phyloP scores from a whole-genome alignment of 1,139 yeast genomes.

The Magnusiomyces magnusii region DNA sequence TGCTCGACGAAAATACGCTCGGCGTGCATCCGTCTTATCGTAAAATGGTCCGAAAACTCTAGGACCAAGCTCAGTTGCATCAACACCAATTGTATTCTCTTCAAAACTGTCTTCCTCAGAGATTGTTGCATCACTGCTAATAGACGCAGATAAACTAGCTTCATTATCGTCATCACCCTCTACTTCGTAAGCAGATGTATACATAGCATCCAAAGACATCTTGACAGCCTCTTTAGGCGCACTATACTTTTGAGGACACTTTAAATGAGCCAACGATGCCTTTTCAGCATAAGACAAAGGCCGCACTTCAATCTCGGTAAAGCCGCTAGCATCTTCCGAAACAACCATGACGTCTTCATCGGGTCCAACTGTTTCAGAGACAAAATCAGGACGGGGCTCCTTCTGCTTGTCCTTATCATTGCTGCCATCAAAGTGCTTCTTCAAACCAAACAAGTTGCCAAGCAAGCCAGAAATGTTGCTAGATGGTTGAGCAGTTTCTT shows the following conservation, averaged over 20 bases:
- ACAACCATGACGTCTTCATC: slow-evolving; percentile 4
- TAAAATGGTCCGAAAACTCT: too few species aligned
- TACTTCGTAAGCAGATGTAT: too few species aligned
- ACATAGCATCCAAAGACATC: slow-evolving; percentile 1
- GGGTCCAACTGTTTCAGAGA: neutral
- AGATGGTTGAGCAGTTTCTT: too few species aligned
- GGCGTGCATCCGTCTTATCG: too few species aligned
- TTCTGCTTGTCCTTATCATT: neutral
- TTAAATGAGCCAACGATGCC: neutral
- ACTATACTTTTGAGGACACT: neutral
- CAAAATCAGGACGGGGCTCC: neutral
- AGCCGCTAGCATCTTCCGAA: slow-evolving; percentile 1
- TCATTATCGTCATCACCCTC: neutral
- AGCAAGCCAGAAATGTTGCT: too few species aligned
- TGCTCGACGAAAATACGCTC: too few species aligned
- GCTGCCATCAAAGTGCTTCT: neutral
- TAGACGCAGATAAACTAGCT: neutral
- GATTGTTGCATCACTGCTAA: neutral
- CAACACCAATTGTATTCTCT: too few species aligned
- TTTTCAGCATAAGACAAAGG: slow-evolving; percentile 2
- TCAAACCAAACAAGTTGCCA: neutral
- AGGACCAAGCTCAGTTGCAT: too few species aligned
- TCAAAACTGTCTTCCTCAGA: too few species aligned
- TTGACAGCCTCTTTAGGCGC: slow-evolving; percentile 1
- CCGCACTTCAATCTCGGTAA: slow-evolving; percentile 1